phyloP scores from a whole-genome alignment of 2,329 filamentous ascomycete species.

The Cytospora mali region DNA sequence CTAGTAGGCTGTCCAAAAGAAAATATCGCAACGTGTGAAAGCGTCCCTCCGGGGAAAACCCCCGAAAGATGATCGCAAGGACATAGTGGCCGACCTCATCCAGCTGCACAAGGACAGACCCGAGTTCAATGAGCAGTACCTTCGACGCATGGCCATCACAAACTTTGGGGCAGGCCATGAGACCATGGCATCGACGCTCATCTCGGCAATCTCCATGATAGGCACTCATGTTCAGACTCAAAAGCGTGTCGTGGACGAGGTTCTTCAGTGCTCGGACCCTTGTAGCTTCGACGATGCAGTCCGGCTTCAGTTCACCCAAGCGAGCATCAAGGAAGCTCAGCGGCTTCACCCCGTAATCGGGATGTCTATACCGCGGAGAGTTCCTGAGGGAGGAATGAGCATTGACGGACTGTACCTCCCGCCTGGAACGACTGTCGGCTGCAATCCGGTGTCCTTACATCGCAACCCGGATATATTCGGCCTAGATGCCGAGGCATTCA shows the following conservation, averaged over 20 bases:
- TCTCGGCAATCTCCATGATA: conserved; percentile 51
- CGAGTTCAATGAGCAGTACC: conserved; percentile 49
- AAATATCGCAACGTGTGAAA: conserved; percentile 32
- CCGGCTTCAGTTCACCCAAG: conserved; percentile 43
- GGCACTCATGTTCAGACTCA: conserved; percentile 43
- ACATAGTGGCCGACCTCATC: conserved; percentile 52
- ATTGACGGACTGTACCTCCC: conserved; percentile 48
- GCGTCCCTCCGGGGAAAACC: conserved; percentile 29
- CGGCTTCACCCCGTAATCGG: conserved; percentile 54
- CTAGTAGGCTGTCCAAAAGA: conserved; percentile 36
- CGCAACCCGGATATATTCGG: conserved; percentile 54
- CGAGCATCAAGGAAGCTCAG: conserved; percentile 54
- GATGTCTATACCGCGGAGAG: conserved; percentile 53
- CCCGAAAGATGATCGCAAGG: conserved; percentile 38
- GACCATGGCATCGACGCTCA: conserved; percentile 56
- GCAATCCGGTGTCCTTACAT: conserved; percentile 54
- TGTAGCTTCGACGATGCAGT: conserved; percentile 33
- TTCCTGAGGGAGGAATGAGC: conserved; percentile 41
- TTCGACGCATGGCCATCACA: conserved; percentile 55
- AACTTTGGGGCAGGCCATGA: conserved; percentile 61
- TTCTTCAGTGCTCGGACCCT: conserved; percentile 31
- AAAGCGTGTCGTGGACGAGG: conserved; percentile 35
- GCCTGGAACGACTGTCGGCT: conserved; percentile 51
- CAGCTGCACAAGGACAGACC: conserved; percentile 48
- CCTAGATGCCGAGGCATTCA: conserved; percentile 44